Evolutionary conservation across 2,329 filamentous ascomycete genomes (phyloP), one percentile per base, ranked within the genome.

Genomic region (Anthostomella pinea): DNA sequence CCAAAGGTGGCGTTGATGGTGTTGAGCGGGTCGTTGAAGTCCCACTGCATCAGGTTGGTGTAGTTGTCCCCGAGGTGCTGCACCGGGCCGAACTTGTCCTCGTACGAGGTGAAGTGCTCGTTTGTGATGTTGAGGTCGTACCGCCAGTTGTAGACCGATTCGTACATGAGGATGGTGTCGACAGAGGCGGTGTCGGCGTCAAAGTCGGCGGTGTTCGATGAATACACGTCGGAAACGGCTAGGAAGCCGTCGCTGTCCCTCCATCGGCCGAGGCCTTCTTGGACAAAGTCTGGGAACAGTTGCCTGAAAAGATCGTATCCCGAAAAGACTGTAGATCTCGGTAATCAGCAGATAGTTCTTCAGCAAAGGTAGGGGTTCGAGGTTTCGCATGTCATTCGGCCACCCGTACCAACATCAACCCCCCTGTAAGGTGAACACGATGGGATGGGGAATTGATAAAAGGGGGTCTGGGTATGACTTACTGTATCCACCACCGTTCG

Each of bases 271-370:
- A 46, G 66, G 46, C 45, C 72, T 30, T 45, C 57, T 40, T 48
- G 63, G 43, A 44, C 64, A 33, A 74, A 67, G 8, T 67, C 58
- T 0, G 74, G 74, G 61, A 77, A 77, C 1, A 78, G 59, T 36
- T 66, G 49, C 41, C 73, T 72, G 63, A 79, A 77, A 14, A 78
- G 61, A 46, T 77, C 74, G 48, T 76, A 75, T 9, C 70, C 74
- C 22, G 72, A 65, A 26, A 76, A 60, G 28, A 78, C n/a, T n/a
- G n/a, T n/a, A n/a, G n/a, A n/a, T n/a, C n/a, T n/a, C n/a, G n/a
- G n/a, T n/a, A n/a, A n/a, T n/a, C n/a, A n/a, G n/a, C n/a, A n/a
- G n/a, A n/a, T n/a, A n/a, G n/a, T n/a, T n/a, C n/a, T n/a, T n/a
- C n/a, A n/a, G n/a, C n/a, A n/a, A n/a, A n/a, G n/a, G n/a, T n/a